These are phyloP conservation scores for Fusarium bactridioides DNA, from an alignment of 2,329 filamentous ascomycete genomes.

Conservation along the genomic window DNA sequence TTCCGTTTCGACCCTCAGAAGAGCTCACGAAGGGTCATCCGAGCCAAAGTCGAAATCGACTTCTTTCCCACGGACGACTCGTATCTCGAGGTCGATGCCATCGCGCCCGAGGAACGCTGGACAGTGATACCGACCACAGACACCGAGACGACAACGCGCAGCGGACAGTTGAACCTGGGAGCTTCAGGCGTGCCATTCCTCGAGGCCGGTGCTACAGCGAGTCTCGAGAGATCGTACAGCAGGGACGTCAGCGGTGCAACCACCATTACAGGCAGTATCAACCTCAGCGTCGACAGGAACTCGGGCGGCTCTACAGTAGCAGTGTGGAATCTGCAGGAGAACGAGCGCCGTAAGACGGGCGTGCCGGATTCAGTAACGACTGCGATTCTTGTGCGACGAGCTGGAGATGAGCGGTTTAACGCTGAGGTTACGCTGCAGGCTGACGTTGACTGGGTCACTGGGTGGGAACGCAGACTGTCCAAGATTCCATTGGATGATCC, in stretches of 20 bases:
- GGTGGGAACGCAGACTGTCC: not conserved
- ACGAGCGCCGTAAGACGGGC: not conserved
- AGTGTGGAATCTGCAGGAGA: not conserved
- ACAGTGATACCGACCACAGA: slow-evolving; percentile 3
- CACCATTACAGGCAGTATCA: not conserved
- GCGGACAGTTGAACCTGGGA: not conserved
- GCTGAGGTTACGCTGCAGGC: not conserved
- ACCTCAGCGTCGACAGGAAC: not conserved
- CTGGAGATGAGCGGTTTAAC: not conserved
- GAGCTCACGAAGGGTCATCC: not conserved
- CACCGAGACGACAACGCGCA: not conserved
- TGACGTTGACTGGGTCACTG: not conserved
- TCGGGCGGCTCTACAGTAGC: not conserved
- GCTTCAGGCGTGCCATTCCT: not conserved
- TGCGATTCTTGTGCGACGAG: not conserved
- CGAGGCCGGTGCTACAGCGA: not conserved
- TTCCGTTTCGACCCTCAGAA: not conserved
- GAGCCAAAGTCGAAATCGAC: not conserved
- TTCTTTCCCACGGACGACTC: not conserved
- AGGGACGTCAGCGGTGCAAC: not conserved
- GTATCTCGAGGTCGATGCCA: not conserved
- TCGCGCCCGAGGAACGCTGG: slow-evolving; percentile 16
- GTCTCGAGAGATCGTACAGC: not conserved
- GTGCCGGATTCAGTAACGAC: not conserved
- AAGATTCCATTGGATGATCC: not conserved